A percentile compares a stretch with the other conserved stretches of the same genome.
These are phyloP conservation scores for Castanopsis chinensis DNA, from an alignment of 306 rosid species.

Conservation along the genomic window DNA sequence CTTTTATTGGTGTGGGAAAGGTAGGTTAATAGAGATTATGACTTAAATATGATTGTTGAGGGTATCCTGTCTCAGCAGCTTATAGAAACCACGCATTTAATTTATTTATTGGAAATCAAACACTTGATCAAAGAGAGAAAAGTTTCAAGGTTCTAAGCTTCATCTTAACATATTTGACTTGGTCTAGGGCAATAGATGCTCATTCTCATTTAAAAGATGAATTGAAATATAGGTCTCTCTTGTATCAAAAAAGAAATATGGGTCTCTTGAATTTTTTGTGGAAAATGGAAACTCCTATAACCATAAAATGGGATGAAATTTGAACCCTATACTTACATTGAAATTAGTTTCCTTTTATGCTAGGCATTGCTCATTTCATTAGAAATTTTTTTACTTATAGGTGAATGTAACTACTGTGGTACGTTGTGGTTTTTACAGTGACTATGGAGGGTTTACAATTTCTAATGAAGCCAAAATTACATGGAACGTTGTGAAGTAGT, in stretches of 20 bases:
- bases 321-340: neutral
- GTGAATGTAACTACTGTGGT: conserved; percentile 49
- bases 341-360: conserved; percentile 4
- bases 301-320: neutral
- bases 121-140: conserved; percentile 59
- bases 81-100: conserved; percentile 52
- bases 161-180: conserved; percentile 17
- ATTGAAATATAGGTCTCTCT: neutral
- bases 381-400: conserved; percentile 37
- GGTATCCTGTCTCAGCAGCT: conserved; percentile 38
- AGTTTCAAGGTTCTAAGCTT: conserved; percentile 70
- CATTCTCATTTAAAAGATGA: conserved; percentile 4
- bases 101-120: conserved; percentile 86
- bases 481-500: conserved; percentile 67
- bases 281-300: neutral
- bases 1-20: too few relatives aligned
- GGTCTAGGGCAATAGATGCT: conserved; percentile 6
- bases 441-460: neutral
- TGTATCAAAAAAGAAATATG: neutral
- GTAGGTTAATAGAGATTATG: too few relatives aligned
- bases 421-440: conserved; percentile 75
- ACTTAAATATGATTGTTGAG: too few relatives aligned
- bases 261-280: neutral
- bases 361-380: conserved; percentile 22
- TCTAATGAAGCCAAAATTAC: neutral